Evolutionary conservation across 805 yeast genomes (phyloP).

Genomic region (Brettanomyces bruxellensis): DNA sequence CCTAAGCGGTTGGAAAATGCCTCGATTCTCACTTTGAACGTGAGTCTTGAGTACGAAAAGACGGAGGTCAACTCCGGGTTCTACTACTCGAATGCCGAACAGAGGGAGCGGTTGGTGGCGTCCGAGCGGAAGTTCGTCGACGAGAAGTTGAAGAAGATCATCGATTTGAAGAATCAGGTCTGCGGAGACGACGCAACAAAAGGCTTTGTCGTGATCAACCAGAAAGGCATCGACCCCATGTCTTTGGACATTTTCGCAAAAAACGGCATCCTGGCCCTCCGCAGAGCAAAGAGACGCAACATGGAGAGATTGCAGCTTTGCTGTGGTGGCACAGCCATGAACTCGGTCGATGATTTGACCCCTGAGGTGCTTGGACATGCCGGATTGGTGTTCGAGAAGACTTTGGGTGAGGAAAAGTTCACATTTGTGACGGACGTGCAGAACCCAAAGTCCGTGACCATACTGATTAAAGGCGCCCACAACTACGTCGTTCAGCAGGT

Average conservation of each 20-base stretch:
- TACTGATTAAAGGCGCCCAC: slow-evolving; percentile 89
- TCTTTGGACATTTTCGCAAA: slow-evolving; percentile 90
- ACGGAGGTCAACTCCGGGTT: slow-evolving; percentile 96
- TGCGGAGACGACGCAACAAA: slow-evolving; percentile 65
- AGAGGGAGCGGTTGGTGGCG: slow-evolving; percentile 88
- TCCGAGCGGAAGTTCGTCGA: slow-evolving; percentile 92
- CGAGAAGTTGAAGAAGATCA: slow-evolving; percentile 81
- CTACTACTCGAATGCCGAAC: slow-evolving; percentile 90
- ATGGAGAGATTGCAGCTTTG: slow-evolving; percentile 97
- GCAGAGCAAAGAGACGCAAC: slow-evolving; percentile 98
- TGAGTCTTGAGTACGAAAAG: slow-evolving; percentile 92
- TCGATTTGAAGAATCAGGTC: slow-evolving; percentile 87
- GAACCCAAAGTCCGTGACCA: slow-evolving; percentile 86
- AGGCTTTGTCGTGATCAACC: slow-evolving; percentile 91
- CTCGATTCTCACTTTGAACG: slow-evolving; percentile 77
- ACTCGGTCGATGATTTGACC: slow-evolving; percentile 86
- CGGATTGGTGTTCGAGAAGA: slow-evolving; percentile 85
- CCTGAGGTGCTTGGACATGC: slow-evolving; percentile 79
- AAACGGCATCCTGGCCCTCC: slow-evolving; percentile 83
- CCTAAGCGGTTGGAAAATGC: slow-evolving; percentile 84
- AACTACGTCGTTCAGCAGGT: slow-evolving; percentile 83
- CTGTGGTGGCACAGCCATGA: slow-evolving; percentile 97
- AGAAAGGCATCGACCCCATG: slow-evolving; percentile 98
- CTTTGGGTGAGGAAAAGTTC: slow-evolving; percentile 95
- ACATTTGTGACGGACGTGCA: slow-evolving; percentile 87